Base-by-base conservation (phyloP, 371 early-diverging fungal genomes). In the Amoeboaphelidium protococcarum region DNA sequence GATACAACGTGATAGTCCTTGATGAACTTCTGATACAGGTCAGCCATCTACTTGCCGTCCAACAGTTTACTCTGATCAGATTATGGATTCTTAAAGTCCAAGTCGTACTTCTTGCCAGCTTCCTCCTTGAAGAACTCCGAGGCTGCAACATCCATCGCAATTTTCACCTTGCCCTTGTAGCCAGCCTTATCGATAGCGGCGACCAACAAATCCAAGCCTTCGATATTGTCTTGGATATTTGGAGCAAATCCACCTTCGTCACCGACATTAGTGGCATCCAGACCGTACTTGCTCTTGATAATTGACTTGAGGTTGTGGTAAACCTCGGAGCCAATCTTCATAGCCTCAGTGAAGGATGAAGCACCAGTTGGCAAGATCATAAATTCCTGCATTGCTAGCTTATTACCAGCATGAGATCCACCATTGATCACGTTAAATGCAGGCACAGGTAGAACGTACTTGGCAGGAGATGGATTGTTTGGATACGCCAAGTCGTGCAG, bases 201-300 rank as follows among this genome's bases (percentile, higher is more conserved):
- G 54, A 69, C 71, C 46, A 98, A 68, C 45, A 98, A 74, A 50
- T 89, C 83, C 40, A 98, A 79, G 57, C 90, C 95, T 67, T 97
- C 96, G 56, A 72, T 69, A 71, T 79, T 81, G 60, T 87, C 80
- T 67, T 86, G 86, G 57, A 98, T 87, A 67, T 95, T 94, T 61
- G 99, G 99, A 44, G 96, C 98, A 63, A 96, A 98, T 52, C 99
- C 99, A 61, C 99, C 99, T 71, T 98, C 99, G 62, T 98, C 99
- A 58, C 99, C 98, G 52, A 98, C 98, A 62, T 87, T 86, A 62
- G 86, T 90, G 58, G 89, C 74, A 59, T 91, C 94, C 63, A 80
- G 85, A 48, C 95, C 94, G 67, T 94, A 97, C 75, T 94, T 85
- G 59, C 70, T 63, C 76, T 89, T 88, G 72, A 98, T 92, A 52